Conservation (phyloP, 768 basidiomycete genomes). For the Rhizopogon vinicolor region DNA sequence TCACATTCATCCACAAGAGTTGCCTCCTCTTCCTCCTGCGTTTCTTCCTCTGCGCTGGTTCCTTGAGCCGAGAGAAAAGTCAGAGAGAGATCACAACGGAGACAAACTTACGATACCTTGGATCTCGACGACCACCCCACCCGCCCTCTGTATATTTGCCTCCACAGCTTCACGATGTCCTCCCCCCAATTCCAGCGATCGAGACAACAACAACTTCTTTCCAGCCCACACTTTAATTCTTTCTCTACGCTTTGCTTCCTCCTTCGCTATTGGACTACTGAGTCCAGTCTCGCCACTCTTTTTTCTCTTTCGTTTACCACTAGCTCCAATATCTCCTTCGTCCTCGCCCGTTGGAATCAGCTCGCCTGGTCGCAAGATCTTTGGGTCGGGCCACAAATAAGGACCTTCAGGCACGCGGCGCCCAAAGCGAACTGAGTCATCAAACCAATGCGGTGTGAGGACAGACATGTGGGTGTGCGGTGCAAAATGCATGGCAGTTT, state of each 20-base stretch:
- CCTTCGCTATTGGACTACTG: constrained; percentile 10
- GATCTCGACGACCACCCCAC: constrained; percentile 50
- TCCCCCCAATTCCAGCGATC: constrained; percentile 48
- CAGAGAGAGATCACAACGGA: background rate
- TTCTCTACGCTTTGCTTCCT: constrained; percentile 16
- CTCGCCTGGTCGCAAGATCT: constrained; percentile 32
- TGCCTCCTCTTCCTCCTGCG: constrained; percentile 34
- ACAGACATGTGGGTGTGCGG: constrained; percentile 56
- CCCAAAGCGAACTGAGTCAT: constrained; percentile 65
- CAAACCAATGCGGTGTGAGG: constrained; percentile 91
- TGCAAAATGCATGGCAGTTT: constrained; percentile 52
- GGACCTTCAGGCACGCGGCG: constrained; percentile 44
- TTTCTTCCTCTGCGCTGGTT: constrained; percentile 23
- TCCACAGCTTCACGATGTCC: constrained; percentile 52
- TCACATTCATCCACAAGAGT: constrained; percentile 49
- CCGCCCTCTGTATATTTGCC: constrained; percentile 53
- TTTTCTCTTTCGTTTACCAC: constrained; percentile 18
- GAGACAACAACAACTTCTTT: constrained; percentile 56
- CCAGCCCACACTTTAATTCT: constrained; percentile 48
- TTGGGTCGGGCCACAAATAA: constrained; percentile 76
- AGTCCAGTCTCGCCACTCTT: constrained; percentile 17
- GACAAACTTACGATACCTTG: constrained; percentile 32
- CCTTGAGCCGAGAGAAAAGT: constrained; percentile 3
- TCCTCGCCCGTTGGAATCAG: constrained; percentile 11
- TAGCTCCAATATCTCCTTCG: constrained; percentile 9